phyloP scores from a whole-genome alignment of 1,284 basidiomycete genomes.

The Porogramme epimiltina region DNA sequence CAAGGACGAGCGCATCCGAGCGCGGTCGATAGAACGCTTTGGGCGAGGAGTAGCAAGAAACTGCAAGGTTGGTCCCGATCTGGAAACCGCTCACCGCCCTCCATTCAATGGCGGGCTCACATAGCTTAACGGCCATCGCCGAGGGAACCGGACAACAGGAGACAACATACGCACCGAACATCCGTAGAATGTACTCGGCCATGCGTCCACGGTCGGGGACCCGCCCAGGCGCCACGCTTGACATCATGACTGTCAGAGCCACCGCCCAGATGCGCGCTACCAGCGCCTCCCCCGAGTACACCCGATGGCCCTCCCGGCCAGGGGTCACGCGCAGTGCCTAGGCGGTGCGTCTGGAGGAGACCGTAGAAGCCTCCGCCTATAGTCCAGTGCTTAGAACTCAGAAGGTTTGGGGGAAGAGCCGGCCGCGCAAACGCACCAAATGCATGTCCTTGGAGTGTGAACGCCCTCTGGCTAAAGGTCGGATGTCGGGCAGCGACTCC shows the following conservation, averaged over 20 bases:
- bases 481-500: conserved; percentile 1
- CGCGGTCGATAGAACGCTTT: conserved; percentile 24
- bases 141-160: conserved; percentile 17
- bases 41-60: conserved; percentile 26
- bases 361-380: background rate
- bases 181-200: conserved; percentile 16
- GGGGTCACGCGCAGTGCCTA: background rate
- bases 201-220: conserved; percentile 6
- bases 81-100: conserved; percentile 21
- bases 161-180: conserved; percentile 12
- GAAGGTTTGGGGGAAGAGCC: conserved; percentile 5
- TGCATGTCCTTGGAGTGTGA: conserved; percentile 9
- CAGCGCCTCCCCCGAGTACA: conserved; percentile 8
- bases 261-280: background rate
- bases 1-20: conserved; percentile 23
- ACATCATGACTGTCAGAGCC: conserved; percentile 19
- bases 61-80: conserved; percentile 22
- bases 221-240: conserved; percentile 13
- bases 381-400: background rate
- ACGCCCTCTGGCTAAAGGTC: conserved; percentile 5
- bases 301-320: conserved; percentile 6
- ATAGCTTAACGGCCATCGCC: conserved; percentile 25
- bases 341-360: background rate
- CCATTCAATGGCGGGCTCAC: conserved; percentile 13
- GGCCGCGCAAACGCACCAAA: conserved; percentile 6